Base-by-base conservation (phyloP, 176 grass and related monocot species). In the Thalia dealbata region DNA sequence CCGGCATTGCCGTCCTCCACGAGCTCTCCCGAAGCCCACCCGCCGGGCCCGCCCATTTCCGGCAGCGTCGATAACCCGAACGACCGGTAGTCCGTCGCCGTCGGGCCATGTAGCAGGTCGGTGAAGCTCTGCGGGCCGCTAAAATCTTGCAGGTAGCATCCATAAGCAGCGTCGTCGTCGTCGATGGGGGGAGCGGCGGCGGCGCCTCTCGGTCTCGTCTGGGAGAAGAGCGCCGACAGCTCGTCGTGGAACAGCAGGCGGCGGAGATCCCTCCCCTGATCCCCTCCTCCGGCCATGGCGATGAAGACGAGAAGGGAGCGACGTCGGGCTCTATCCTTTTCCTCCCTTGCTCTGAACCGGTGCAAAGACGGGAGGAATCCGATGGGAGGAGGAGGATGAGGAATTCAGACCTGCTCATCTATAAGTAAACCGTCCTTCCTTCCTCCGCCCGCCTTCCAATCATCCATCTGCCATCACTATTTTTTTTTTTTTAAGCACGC, bases 241-340 rank as follows among this genome's bases (percentile, higher is more conserved):
- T 92, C 90, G 64, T 99, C 95, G 1, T 88, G 84, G 73, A 88
- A 86, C 73, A 78, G 71, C 72, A 75, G 85, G 11, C 87, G 86
- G 6, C 84, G 3, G 14, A 75, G 69, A 11, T 75, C 70, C 22
- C 54, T 52, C 67, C 81, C 81, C 61, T 54, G 43, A 15, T 62
- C 51, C 72, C 76, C 64, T 10, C 85, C 80, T 68, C 38, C 35
- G 2, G 65, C 15, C 65, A 68, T 68, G 10, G 64, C 54, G 54
- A 58, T 58, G 15, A 4, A 38, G 32, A 38, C 4, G 32, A 38
- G 32, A 38, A 38, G 32, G 32, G 32, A 38, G 32, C 32, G 4
- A 4, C 32, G 32, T 2, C n/a, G 32, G 32, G 32, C 32, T 38
- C 32, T 38, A 38, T 38, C 32, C 4, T 38, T 38, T 2, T 38